Evolutionary conservation across 768 basidiomycete species (phyloP).

Genomic region (Candolleomyces aberdarensis): DNA sequence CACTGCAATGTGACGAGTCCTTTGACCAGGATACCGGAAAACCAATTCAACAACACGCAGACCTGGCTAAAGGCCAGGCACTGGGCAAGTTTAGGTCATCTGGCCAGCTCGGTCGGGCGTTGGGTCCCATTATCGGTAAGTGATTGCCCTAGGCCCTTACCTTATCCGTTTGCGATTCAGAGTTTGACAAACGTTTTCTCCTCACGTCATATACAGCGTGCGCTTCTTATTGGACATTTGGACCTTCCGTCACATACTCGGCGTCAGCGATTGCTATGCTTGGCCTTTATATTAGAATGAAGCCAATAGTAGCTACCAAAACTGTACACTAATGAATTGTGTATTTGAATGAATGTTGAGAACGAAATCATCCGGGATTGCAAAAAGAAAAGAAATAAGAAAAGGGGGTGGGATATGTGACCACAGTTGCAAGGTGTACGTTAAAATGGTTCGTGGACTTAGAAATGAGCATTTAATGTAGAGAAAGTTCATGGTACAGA

Average conservation of each 20-base stretch:
- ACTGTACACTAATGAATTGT: conserved; percentile 18
- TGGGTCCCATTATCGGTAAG: conserved; percentile 88
- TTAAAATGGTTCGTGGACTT: too few relatives aligned
- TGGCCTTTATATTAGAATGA: conserved; percentile 56
- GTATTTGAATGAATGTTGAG: not conserved
- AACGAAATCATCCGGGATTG: not conserved
- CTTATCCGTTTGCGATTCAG: not conserved
- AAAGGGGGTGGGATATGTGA: too few relatives aligned
- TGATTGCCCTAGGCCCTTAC: not conserved
- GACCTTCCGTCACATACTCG: conserved; percentile 74
- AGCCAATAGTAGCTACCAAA: conserved; percentile 37
- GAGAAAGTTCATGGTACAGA: not conserved
- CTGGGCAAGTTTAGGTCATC: conserved; percentile 84
- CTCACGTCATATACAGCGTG: conserved; percentile 50
- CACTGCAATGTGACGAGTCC: conserved; percentile 83
- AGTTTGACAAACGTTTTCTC: conserved; percentile 13
- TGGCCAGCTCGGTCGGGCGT: conserved; percentile 92
- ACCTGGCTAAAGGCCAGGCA: conserved; percentile 80
- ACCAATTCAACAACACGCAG: conserved; percentile 50
- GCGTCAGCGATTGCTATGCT: conserved; percentile 65
- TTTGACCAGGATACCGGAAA: conserved; percentile 58
- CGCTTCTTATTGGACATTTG: conserved; percentile 86
- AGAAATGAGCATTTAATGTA: not conserved
- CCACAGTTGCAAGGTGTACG: too few relatives aligned
- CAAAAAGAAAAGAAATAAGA: too few relatives aligned